Evolutionary conservation across 2,329 filamentous ascomycete species (phyloP), one percentile per base, ranked within the genome.

Genomic region (Fusarium liriodendri): DNA sequence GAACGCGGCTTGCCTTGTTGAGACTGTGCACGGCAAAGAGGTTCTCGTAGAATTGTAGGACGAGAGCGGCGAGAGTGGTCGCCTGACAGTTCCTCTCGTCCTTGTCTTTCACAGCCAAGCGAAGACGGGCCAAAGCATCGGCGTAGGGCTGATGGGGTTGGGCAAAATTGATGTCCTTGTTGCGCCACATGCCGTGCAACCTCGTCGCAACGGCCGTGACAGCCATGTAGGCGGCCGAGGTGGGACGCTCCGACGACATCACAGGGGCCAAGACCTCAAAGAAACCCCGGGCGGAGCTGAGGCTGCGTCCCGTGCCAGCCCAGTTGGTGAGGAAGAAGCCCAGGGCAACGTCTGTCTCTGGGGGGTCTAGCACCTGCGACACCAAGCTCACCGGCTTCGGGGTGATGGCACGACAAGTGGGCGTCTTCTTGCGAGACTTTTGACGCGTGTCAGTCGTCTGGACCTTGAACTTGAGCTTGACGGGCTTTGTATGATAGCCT

Each of bases 1-100:
- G 69, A 38, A 59, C 62, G 0, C 33, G 18, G 18, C 55, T 42
- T 1, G 66, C 60, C n/a, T 54, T 45, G 11, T 27, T 40, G 6
- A 54, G 61, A n/a, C 42, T 35, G 25, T 59, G 64, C 22, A 47
- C 50, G 4, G 65, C 69, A 9, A 67, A 54, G 6, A 71, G 32
- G 16, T 64, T 60, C 37, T 71, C 69, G 29, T 71, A 58, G 59
- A 69, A 71, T 14, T 71, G 65, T 7, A 71, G 66, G 13, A 66
- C 62, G 2, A 71, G 62, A 13, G 52, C 62, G 1, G 69, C 69
- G 5, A 71, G 14, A 9, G 64, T 47, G 7, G 69, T 71, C 16
- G 62, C 20, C 20, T 38, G 40, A 7, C 45, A 69, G 14, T 35
- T 69, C 22, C 58, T 47, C 58, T 71, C 69, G 4, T 20, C 33